Percentiles rank a stretch among this genome's conserved stretches.
These are phyloP conservation scores for Sporothrix dimorphospora DNA, from an alignment of 2,329 filamentous ascomycete genomes.

Conservation along the genomic window DNA sequence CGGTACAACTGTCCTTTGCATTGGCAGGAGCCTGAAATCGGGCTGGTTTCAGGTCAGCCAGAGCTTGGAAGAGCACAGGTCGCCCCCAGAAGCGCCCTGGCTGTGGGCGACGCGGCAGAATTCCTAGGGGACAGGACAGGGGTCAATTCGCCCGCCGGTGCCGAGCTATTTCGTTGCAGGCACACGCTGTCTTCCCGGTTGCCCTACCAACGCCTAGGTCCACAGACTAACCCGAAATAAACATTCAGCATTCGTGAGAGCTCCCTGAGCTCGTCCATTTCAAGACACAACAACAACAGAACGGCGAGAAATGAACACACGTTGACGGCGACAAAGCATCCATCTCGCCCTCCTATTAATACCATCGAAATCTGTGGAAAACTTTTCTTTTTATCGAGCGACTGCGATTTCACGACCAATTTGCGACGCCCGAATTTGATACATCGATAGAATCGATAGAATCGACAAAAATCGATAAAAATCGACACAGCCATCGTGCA, in stretches of 20 bases:
- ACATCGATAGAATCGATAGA: background rate
- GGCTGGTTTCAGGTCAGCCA: slow-evolving; percentile 26
- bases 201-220: slow-evolving; percentile 28
- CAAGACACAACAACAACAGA: slow-evolving; percentile 30
- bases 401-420: background rate
- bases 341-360: slow-evolving; percentile 10
- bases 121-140: slow-evolving; percentile 11
- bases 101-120: slow-evolving; percentile 2
- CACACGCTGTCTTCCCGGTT: slow-evolving; percentile 24
- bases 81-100: background rate
- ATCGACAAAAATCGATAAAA: background rate
- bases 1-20: background rate
- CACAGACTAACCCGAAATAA: slow-evolving; percentile 28
- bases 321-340: background rate
- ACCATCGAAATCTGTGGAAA: background rate
- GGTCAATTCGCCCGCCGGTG: background rate
- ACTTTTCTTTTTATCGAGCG: background rate
- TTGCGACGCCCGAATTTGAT: background rate
- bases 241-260: slow-evolving; percentile 25
- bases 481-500: slow-evolving; percentile 20
- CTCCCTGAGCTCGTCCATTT: slow-evolving; percentile 6
- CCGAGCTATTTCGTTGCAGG: background rate
- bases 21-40: slow-evolving; percentile 24
- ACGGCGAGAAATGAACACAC: slow-evolving; percentile 16
- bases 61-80: background rate